Evolutionary conservation across 495 filamentous ascomycete species (phyloP), one percentile per base, ranked within the genome.

Genomic region (Chaetomium tenue): DNA sequence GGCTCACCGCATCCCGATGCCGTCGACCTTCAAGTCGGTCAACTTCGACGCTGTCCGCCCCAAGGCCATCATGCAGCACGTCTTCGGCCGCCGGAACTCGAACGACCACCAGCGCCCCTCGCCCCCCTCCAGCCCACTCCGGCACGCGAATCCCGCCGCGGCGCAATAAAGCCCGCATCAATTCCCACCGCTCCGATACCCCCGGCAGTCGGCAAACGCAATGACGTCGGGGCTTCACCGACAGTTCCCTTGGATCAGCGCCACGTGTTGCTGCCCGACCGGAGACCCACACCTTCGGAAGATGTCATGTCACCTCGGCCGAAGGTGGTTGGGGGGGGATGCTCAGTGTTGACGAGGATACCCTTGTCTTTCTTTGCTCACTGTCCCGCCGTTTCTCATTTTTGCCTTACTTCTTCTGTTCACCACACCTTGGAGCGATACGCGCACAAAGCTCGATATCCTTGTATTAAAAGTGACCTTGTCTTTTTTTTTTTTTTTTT

Each of bases 31-130:
- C 26, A 77, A 86, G 66, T 84, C 86, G 47, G 80, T 84, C 75
- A 82, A 84, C 63, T 77, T 90, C 65, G 89, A 90, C 63, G 83
- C 86, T 63, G 79, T 89, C 66, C 87, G 84, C 63, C 88, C 91
- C 16, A 87, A 84, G 66, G 81, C 87, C 63, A 80, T 96, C 70
- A 88, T 94, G 70, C 86, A 91, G 77, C 88, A 92, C 66, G 82
- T 93, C 52, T 89, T 96, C 72, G 81, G 89, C 70, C 89, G 89
- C 61, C 77, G 80, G 58, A 65, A 78, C 66, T 80, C 71, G 60
- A 70, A 67, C 37, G 71, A 78, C 48, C 70, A 75, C 60, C 76
- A 79, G 60, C 58, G 58, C 11, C 52, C 59, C 33, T 72, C 72
- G 42, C 64, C 68, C 42, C 72, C 70, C 63, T 55, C 68, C 25